These are phyloP conservation scores for Aspergillus versicolor DNA, from an alignment of 2,329 filamentous ascomycete genomes.

Conservation along the genomic window DNA sequence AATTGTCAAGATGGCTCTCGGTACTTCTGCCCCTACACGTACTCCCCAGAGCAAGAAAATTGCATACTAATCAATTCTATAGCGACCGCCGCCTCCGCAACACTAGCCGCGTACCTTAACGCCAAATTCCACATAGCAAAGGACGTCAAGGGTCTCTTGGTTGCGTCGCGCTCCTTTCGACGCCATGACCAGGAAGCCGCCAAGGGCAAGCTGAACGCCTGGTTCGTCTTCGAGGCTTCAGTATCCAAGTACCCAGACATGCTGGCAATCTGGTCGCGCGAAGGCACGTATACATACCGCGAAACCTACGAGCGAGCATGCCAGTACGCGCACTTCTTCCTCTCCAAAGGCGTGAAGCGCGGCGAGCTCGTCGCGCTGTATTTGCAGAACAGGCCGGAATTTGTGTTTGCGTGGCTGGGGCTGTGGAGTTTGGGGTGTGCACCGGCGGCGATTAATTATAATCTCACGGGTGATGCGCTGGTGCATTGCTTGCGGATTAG, in stretches of 20 bases:
- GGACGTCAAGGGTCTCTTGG: conserved; percentile 55
- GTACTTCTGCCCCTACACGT: background rate
- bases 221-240: conserved; percentile 64
- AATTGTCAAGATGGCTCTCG: conserved; percentile 2
- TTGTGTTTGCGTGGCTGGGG: conserved; percentile 65
- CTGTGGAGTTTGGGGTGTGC: conserved; percentile 66
- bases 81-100: conserved; percentile 26
- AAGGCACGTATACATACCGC: conserved; percentile 59
- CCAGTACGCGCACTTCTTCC: conserved; percentile 64
- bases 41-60: background rate
- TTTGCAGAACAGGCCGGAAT: conserved; percentile 67
- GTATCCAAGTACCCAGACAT: conserved; percentile 54
- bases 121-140: conserved; percentile 67
- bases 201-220: conserved; percentile 58
- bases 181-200: conserved; percentile 49
- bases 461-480: conserved; percentile 63
- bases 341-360: conserved; percentile 57
- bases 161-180: conserved; percentile 44
- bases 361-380: conserved; percentile 65
- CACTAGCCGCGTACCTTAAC: conserved; percentile 46
- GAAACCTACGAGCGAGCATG: conserved; percentile 57
- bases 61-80: background rate
- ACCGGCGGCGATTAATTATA: conserved; percentile 70
- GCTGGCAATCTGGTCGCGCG: conserved; percentile 67
- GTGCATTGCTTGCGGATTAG: conserved; percentile 65